Conservation (phyloP, 257 asterid genomes). For the Cruciata laevipes region DNA sequence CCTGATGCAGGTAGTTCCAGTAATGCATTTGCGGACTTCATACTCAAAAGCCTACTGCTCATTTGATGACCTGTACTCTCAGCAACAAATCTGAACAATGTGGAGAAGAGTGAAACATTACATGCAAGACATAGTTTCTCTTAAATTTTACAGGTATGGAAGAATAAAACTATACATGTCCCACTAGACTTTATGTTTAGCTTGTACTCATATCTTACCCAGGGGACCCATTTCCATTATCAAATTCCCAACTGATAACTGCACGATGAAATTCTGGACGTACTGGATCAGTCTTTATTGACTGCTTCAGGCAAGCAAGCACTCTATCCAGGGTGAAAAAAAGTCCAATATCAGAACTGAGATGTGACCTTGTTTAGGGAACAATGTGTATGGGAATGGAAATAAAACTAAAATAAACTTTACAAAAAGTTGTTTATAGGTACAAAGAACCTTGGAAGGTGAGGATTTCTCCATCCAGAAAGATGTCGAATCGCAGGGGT, state of each 20-base stretch:
- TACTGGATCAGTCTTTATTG: constrained; percentile 61
- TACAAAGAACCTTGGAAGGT: constrained; percentile 66
- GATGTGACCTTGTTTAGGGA: constrained; percentile 18
- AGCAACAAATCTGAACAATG: constrained; percentile 63
- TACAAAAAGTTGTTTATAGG: constrained; percentile 10
- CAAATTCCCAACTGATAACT: constrained; percentile 57
- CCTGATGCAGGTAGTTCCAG: constrained; percentile 70
- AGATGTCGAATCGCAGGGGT: constrained; percentile 78
- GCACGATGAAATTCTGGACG: constrained; percentile 89
- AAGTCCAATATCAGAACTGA: constrained; percentile 14
- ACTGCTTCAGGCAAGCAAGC: constrained; percentile 74
- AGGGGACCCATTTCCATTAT: constrained; percentile 40
- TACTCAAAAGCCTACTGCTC: constrained; percentile 87
- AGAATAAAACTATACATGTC: background rate
- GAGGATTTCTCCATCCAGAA: constrained; percentile 86
- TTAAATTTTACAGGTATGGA: background rate
- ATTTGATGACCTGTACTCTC: constrained; percentile 91
- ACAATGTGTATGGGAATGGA: background rate
- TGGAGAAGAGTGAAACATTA: constrained; percentile 9
- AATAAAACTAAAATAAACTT: constrained; percentile 17
- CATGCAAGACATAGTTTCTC: background rate
- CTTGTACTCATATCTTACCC: constrained; percentile 45
- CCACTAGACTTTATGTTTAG: background rate
- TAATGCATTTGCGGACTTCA: constrained; percentile 92
- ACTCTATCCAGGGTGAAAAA: constrained; percentile 37